Base-by-base conservation (phyloP, 768 basidiomycete genomes). In the Sistotremastrum niveocremeum region DNA sequence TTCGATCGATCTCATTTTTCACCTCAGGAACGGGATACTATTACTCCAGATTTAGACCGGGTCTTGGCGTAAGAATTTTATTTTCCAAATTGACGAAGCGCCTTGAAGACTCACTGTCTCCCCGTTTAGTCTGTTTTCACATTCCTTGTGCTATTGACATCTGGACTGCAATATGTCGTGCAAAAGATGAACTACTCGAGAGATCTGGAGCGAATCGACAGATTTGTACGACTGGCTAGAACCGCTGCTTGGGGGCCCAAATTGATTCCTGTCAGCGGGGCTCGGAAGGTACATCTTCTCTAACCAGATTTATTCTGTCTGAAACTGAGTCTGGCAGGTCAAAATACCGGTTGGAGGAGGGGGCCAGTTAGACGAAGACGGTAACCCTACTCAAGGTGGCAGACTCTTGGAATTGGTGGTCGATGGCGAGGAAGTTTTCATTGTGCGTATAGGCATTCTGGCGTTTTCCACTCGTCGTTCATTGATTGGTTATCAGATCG, bases 21-120 rank as follows among this genome's bases (percentile, higher is more conserved):
- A 7, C 12, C 12, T 37, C 44, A 50, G 53, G 91, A 10, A 90
- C 87, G 33, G 87, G 89, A 39, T 97, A 98, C 64, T 97, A 97
- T 62, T 99, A 98, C 62, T 78, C 87, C 32, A 80, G 95, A 44
- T 99, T 85, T 72, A 75, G 94, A 32, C 94, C 94, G n/a, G 89
- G 91, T 29, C 70, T 98, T 49, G 77, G 77, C 49, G 84, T 84
- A 55, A 51, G 76, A 12, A n/a, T 3, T 34, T 34, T 36, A n/a
- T 3, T 12, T 33, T 33, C 31, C 51, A 46, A 36, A 49, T 35
- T 37, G 20, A 39, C 34, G 20, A n/a, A 34, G 33, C 11, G 32
- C 20, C 28, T 36, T 30, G 11, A 12, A 41, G 42, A 38, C 46
- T 47, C 3, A 49, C 46, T 8, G 12, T 5, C 50, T 51, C 43